Evolutionary conservation across 23 red algal species (phyloP).

Genomic region (Agarophyton chilense): DNA sequence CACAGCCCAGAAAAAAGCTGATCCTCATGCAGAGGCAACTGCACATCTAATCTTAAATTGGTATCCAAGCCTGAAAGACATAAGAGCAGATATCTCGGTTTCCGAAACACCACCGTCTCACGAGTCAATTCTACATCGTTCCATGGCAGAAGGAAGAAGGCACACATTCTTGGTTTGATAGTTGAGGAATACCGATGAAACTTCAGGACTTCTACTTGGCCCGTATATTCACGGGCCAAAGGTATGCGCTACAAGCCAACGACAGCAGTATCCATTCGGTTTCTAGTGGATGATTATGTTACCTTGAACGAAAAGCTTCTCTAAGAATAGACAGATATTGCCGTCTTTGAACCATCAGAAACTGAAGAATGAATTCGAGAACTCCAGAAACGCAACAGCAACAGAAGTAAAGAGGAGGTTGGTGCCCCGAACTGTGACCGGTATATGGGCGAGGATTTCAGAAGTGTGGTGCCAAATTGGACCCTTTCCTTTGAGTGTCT

Average conservation of each 20-base stretch:
- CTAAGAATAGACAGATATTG: no score
- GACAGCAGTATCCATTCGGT: neutral
- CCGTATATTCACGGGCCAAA: neutral
- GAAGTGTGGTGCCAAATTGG: no score
- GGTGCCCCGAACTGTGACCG: no score
- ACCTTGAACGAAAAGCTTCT: no score
- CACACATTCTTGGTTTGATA: neutral
- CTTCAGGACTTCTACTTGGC: neutral
- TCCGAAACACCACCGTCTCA: neutral
- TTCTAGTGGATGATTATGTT: no score
- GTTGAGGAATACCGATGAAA: neutral
- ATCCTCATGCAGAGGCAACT: conserved; percentile 6
- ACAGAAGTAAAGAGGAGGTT: no score
- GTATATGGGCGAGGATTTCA: no score
- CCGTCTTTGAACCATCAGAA: no score
- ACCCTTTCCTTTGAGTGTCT: no score
- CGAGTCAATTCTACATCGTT: neutral
- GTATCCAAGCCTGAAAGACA: neutral
- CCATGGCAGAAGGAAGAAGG: neutral
- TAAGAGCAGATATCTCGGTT: neutral
- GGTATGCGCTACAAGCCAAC: neutral
- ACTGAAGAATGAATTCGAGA: no score
- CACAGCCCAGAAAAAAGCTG: neutral
- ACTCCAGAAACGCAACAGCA: no score
- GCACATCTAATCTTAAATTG: neutral